A percentile compares a stretch with the other conserved stretches of the same genome.
Evolutionary conservation across 108 stramenopile genomes (phyloP).

Genomic region (Stephanodiscus minutulus): DNA sequence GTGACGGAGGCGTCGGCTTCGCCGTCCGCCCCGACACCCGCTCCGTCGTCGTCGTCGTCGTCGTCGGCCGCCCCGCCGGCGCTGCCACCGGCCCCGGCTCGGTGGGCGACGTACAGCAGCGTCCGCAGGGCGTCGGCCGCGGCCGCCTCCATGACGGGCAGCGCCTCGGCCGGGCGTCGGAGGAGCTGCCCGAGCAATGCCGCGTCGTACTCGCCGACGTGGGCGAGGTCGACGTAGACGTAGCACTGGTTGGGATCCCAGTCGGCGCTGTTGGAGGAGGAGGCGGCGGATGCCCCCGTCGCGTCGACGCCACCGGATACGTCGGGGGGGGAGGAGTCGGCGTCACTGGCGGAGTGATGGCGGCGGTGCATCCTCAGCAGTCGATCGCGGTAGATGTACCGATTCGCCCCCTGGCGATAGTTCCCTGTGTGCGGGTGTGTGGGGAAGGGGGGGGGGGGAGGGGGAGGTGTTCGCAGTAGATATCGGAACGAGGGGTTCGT

Average conservation of each 20-base stretch:
- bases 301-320: conserved; percentile 19
- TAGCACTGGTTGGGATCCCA: conserved; percentile 52
- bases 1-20: neutral
- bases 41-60: conserved; percentile 19
- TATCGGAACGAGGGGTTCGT: no score
- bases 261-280: no score
- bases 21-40: neutral
- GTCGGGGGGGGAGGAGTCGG: no score
- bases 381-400: conserved; percentile 80
- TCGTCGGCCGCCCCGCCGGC: conserved; percentile 24
- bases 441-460: no score
- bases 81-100: conserved; percentile 10
- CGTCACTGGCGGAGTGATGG: conserved; percentile 32
- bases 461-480: neutral
- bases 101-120: conserved; percentile 52
- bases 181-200: conserved; percentile 74
- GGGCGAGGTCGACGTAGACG: conserved; percentile 75
- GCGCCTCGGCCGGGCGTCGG: conserved; percentile 59
- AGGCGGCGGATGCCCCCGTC: no score
- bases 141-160: conserved; percentile 77
- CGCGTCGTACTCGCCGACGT: conserved; percentile 87
- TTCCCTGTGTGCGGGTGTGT: conserved; percentile 51
- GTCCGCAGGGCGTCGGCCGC: conserved; percentile 76
- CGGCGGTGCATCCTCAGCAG: conserved; percentile 85
- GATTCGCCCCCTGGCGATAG: conserved; percentile 74